Base-by-base conservation (phyloP, 2,329 filamentous ascomycete genomes). In the Fusarium begoniae region DNA sequence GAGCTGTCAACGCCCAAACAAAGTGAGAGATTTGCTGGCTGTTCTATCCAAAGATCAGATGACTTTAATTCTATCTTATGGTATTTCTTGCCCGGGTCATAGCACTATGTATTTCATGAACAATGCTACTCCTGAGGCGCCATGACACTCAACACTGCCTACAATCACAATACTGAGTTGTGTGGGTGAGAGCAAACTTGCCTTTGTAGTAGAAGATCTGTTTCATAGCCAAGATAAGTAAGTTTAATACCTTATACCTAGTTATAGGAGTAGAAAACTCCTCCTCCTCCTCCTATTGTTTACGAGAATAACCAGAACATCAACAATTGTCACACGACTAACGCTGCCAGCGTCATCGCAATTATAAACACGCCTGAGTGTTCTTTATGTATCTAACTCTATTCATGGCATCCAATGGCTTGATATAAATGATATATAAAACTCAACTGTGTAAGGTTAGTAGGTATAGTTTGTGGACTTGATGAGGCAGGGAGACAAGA, bases 21-120 rank as follows among this genome's bases (percentile, higher is more conserved):
- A 22, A 28, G 35, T 28, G 51, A 59, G 40, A 69, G 58, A 74
- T 41, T 72, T 48, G 55, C 54, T 55, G 35, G 51, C n/a, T 30
- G 26, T 24, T 28, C 24, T 20, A 17, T 55, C 30, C 44, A 61
- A 51, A 24, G 6, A 28, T 22, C 9, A 28, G 45, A 28, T 15
- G 28, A 20, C 38, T 35, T 28, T 24, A 2, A 24, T 64, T 26
- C 20, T 6, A 61, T 61, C 55, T 51, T 65, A 30, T 15, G 24
- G 10, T 17, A 41, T 26, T 13, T 54, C 17, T 26, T 43, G 14
- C 14, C 26, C 9, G 10, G 22, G 18, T 28, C 13, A 32, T n/a
- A n/a, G 22, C 26, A 48, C 44, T 11, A 4, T 22, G 18, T 6
- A 32, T 32, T 37, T 41, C 51, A 24, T 12, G 17, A 56, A 50